Percentiles rank a stretch among this genome's conserved stretches.
Conservation (phyloP, 805 yeast genomes). For the Yarrowia sp. region DNA sequence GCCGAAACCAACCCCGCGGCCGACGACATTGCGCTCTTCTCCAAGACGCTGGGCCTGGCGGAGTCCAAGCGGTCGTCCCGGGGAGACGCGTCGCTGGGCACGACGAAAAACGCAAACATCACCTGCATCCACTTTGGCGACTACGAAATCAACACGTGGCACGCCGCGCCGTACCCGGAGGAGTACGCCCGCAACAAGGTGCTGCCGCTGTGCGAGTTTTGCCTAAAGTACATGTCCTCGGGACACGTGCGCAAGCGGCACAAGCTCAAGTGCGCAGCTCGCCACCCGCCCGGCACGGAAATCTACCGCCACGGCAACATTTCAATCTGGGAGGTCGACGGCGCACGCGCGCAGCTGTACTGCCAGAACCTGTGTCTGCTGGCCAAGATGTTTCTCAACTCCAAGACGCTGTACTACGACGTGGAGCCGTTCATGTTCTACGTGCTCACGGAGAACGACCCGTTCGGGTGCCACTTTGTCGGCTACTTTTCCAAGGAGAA, state of each 20-base stretch:
- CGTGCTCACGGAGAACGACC: slow-evolving; percentile 69
- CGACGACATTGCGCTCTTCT: slow-evolving; percentile 52
- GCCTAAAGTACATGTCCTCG: slow-evolving; percentile 75
- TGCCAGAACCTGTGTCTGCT: slow-evolving; percentile 88
- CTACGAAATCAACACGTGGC: slow-evolving; percentile 85
- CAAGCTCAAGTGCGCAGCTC: slow-evolving; percentile 63
- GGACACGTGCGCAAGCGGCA: slow-evolving; percentile 70
- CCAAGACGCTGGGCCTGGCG: slow-evolving; percentile 33
- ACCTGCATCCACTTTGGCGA: slow-evolving; percentile 67
- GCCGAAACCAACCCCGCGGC: slow-evolving; percentile 58
- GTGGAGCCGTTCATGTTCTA: slow-evolving; percentile 95
- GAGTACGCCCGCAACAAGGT: slow-evolving; percentile 64
- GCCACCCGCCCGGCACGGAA: slow-evolving; percentile 88
- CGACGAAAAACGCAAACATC: slow-evolving; percentile 43
- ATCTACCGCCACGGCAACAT: slow-evolving; percentile 71
- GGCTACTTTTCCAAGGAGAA: slow-evolving; percentile 94
- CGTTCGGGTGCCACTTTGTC: slow-evolving; percentile 64
- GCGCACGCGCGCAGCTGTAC: slow-evolving; percentile 72
- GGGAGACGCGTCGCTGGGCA: slow-evolving; percentile 6
- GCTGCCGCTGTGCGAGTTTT: slow-evolving; percentile 77
- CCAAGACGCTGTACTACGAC: slow-evolving; percentile 89
- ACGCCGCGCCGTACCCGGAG: slow-evolving; percentile 88
- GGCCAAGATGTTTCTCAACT: slow-evolving; percentile 84
- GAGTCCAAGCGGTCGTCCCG: slow-evolving; percentile 32
- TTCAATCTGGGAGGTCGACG: slow-evolving; percentile 90